Evolutionary conservation across 2,329 filamentous ascomycete species (phyloP).

Genomic region (Leptographium wingfieldii): DNA sequence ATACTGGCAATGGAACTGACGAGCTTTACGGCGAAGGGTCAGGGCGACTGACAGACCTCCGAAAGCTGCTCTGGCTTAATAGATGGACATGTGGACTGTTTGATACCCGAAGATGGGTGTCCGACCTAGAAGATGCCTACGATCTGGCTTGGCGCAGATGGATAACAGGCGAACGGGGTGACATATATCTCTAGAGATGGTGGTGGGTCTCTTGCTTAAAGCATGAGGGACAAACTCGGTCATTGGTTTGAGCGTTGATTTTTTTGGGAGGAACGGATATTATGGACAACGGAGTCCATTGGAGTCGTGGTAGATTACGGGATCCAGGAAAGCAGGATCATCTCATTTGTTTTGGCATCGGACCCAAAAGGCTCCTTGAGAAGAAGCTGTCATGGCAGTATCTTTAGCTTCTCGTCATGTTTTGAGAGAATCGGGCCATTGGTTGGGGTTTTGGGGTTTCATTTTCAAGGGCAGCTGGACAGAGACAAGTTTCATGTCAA

Average conservation of each 20-base stretch:
- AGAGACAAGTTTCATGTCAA: not conserved
- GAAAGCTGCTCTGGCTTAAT: conserved; percentile 68
- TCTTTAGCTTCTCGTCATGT: too few relatives aligned
- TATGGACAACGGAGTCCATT: too few relatives aligned
- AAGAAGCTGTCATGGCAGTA: too few relatives aligned
- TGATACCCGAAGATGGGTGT: conserved; percentile 82
- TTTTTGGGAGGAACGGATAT: not conserved
- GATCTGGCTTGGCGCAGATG: conserved; percentile 79
- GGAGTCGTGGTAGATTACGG: too few relatives aligned
- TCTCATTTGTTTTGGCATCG: too few relatives aligned
- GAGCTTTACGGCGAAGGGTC: conserved; percentile 36
- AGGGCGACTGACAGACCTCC: conserved; percentile 66
- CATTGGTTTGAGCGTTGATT: not conserved
- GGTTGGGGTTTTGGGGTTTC: not conserved
- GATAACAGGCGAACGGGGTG: conserved; percentile 76
- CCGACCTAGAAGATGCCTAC: conserved; percentile 79
- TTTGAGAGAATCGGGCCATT: not conserved
- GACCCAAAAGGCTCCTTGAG: too few relatives aligned
- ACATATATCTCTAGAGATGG: conserved; percentile 58
- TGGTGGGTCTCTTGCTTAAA: not conserved
- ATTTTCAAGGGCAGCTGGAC: not conserved
- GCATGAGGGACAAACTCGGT: not conserved
- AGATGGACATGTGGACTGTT: conserved; percentile 84
- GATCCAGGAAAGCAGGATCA: too few relatives aligned
- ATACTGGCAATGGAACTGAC: conserved; percentile 14